Evolutionary conservation across 1,284 basidiomycete species (phyloP).

Genomic region (Ceratobasidium sp.): DNA sequence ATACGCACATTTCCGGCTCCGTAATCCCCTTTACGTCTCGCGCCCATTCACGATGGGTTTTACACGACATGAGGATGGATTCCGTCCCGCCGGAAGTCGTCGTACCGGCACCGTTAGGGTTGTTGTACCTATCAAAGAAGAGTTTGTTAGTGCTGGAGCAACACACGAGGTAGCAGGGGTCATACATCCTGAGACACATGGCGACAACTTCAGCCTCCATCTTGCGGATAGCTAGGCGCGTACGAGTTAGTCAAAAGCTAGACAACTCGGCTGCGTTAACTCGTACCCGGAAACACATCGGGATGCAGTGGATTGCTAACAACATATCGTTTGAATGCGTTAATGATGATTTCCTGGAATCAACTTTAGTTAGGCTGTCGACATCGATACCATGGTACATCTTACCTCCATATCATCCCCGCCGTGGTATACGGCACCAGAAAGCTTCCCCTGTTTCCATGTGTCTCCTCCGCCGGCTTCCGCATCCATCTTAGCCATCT

Average conservation of each 20-base stretch:
- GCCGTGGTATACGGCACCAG: conserved; percentile 90
- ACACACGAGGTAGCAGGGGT: conserved; percentile 31
- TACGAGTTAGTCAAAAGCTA: not conserved
- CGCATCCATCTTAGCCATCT: conserved; percentile 81
- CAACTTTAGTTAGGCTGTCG: not conserved
- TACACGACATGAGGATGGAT: conserved; percentile 92
- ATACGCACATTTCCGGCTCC: conserved; percentile 86
- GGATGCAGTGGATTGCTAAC: conserved; percentile 94
- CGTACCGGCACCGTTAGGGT: conserved; percentile 83
- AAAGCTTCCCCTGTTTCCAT: conserved; percentile 81
- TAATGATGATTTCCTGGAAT: conserved; percentile 62
- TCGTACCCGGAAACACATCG: conserved; percentile 82
- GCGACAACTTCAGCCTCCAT: conserved; percentile 98
- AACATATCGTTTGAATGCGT: conserved; percentile 73
- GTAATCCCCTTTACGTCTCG: conserved; percentile 83
- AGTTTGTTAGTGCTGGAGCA: conserved; percentile 5
- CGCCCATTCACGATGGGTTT: conserved; percentile 95
- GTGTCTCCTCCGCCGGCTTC: conserved; percentile 58
- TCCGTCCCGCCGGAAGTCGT: conserved; percentile 98
- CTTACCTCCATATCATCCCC: conserved; percentile 74
- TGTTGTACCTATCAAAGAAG: conserved; percentile 67
- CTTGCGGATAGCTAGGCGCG: conserved; percentile 73
- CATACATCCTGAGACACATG: conserved; percentile 83
- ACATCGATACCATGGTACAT: conserved; percentile 32
- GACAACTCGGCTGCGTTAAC: not conserved